Evolutionary conservation across 768 basidiomycete genomes (phyloP).

Genomic region (Kwoniella pini): DNA sequence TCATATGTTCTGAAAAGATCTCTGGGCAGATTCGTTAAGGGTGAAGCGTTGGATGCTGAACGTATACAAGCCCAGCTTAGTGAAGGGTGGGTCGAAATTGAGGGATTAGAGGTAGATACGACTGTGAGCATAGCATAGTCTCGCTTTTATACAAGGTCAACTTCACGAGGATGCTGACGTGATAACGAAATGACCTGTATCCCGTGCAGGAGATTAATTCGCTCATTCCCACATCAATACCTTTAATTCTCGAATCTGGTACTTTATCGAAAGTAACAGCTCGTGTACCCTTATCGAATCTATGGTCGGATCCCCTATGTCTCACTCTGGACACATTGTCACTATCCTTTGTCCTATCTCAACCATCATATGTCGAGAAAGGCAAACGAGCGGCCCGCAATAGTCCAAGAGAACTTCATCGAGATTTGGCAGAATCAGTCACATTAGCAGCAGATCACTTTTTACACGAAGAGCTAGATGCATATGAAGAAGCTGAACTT

Average conservation of each 20-base stretch:
- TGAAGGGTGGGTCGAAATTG: slow-evolving; percentile 83
- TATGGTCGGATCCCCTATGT: slow-evolving; percentile 45
- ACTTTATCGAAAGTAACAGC: slow-evolving; percentile 72
- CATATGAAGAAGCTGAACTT: slow-evolving; percentile 69
- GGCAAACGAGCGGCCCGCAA: slow-evolving; percentile 17
- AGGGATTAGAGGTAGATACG: slow-evolving; percentile 75
- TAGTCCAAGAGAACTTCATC: background rate
- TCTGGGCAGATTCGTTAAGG: slow-evolving; percentile 81
- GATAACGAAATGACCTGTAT: no score
- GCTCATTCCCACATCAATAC: slow-evolving; percentile 63
- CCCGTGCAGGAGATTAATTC: slow-evolving; percentile 71
- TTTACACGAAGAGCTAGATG: slow-evolving; percentile 75
- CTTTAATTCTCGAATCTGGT: slow-evolving; percentile 69
- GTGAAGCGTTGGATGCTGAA: slow-evolving; percentile 80
- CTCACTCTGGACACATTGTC: slow-evolving; percentile 43
- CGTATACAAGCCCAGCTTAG: slow-evolving; percentile 91
- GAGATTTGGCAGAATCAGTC: slow-evolving; percentile 75
- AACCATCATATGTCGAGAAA: slow-evolving; percentile 52
- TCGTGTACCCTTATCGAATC: slow-evolving; percentile 63
- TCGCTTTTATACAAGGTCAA: no score
- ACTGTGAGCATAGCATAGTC: slow-evolving; percentile 60
- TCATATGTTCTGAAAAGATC: slow-evolving; percentile 82
- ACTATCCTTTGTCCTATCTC: slow-evolving; percentile 35
- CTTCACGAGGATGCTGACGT: no score
- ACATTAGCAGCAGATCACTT: slow-evolving; percentile 82